These are phyloP conservation scores for Botrytis aclada DNA, from an alignment of 2,329 filamentous ascomycete genomes.

Conservation along the genomic window DNA sequence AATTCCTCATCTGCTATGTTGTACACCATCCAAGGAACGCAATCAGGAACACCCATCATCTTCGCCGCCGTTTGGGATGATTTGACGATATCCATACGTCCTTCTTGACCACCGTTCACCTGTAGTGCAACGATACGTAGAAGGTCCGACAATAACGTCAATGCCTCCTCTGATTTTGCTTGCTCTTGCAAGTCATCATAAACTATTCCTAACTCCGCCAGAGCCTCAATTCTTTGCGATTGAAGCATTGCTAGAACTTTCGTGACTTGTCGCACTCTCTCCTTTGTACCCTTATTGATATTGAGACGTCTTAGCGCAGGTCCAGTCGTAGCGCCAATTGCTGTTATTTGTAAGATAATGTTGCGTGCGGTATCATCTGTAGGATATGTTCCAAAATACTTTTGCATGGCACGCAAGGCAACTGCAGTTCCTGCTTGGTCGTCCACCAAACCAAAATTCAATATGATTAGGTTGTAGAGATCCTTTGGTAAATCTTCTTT, in stretches of 20 bases:
- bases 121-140: slow-evolving; percentile 30
- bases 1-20: slow-evolving; percentile 7
- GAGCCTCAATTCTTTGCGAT: slow-evolving; percentile 31
- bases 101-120: background rate
- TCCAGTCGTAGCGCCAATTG: slow-evolving; percentile 38
- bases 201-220: slow-evolving; percentile 32
- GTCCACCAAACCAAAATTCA: slow-evolving; percentile 48
- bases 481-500: slow-evolving; percentile 44
- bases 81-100: background rate
- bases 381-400: slow-evolving; percentile 45
- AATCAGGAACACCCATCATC: slow-evolving; percentile 33
- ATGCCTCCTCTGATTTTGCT: slow-evolving; percentile 35
- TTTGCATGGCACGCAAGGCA: slow-evolving; percentile 45
- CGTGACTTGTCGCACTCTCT: slow-evolving; percentile 45
- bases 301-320: slow-evolving; percentile 39
- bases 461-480: slow-evolving; percentile 51
- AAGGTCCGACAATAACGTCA: slow-evolving; percentile 33
- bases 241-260: slow-evolving; percentile 44
- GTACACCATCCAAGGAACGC: slow-evolving; percentile 20
- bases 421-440: slow-evolving; percentile 50
- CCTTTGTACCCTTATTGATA: slow-evolving; percentile 40
- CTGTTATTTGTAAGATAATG: slow-evolving; percentile 49
- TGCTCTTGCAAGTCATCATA: slow-evolving; percentile 32
- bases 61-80: slow-evolving; percentile 22
- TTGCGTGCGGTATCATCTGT: slow-evolving; percentile 46